Conservation (phyloP, 2,329 filamentous ascomycete genomes). For the Ceratocystis harringtonii region DNA sequence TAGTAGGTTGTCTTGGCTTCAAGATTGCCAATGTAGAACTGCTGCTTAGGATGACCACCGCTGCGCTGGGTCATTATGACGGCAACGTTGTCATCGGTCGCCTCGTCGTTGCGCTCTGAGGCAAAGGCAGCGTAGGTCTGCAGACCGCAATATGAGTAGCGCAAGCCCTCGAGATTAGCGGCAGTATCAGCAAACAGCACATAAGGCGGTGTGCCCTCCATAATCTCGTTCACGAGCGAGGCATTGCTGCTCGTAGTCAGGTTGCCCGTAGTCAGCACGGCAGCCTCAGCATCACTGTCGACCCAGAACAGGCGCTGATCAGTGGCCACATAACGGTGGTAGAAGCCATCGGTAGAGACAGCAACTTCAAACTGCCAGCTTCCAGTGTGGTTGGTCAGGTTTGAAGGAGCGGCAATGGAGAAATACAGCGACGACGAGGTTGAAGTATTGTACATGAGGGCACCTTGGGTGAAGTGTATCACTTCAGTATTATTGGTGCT, state of each 20-base stretch:
- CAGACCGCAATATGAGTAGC: conserved; percentile 71
- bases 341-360: conserved; percentile 64
- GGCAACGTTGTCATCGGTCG: conserved; percentile 30
- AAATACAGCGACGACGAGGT: conserved; percentile 58
- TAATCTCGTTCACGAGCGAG: conserved; percentile 31
- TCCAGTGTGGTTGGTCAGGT: conserved; percentile 44
- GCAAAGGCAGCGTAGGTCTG: conserved; percentile 48
- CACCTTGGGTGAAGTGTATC: conserved; percentile 49
- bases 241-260: conserved; percentile 42
- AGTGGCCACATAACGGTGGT: conserved; percentile 45
- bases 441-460: conserved; percentile 47
- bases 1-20: conserved; percentile 57
- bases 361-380: conserved; percentile 70
- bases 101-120: conserved; percentile 35
- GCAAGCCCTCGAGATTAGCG: conserved; percentile 49
- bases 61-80: conserved; percentile 57
- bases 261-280: conserved; percentile 64
- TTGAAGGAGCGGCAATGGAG: conserved; percentile 54
- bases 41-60: conserved; percentile 58
- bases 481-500: conserved; percentile 22
- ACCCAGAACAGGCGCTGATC: conserved; percentile 50
- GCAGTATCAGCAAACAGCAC: conserved; percentile 61
- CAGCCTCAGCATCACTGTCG: conserved; percentile 67
- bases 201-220: conserved; percentile 45
- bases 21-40: conserved; percentile 70